phyloP scores from a whole-genome alignment of 2,329 filamentous ascomycete species.

The Cytospora mali region DNA sequence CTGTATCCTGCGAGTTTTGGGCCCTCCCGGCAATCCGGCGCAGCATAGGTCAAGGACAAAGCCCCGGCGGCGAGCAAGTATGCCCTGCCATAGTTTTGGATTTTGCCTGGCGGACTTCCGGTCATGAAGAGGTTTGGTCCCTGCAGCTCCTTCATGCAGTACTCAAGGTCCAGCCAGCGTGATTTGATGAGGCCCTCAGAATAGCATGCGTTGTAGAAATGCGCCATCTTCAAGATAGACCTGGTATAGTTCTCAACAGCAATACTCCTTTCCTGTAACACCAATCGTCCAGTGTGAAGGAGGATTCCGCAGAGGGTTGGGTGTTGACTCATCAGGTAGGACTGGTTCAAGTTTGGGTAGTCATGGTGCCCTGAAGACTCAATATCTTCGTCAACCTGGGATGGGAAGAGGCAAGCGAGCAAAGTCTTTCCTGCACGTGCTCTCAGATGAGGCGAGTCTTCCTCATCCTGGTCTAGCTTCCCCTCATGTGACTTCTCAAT shows the following conservation, averaged over 20 bases:
- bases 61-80: conserved; percentile 3
- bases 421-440: background rate
- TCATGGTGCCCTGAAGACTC: background rate
- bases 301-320: conserved; percentile 10
- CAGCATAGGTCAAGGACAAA: conserved; percentile 9
- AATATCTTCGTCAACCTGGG: conserved; percentile 11
- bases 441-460: background rate
- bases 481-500: background rate
- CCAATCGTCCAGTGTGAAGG: conserved; percentile 5
- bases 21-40: conserved; percentile 12
- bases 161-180: conserved; percentile 6
- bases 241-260: conserved; percentile 1
- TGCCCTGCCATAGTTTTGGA: background rate
- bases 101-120: background rate
- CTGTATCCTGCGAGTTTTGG: background rate
- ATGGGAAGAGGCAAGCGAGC: conserved; percentile 5
- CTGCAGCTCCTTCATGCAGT: conserved; percentile 4
- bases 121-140: conserved; percentile 11
- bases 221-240: conserved; percentile 17
- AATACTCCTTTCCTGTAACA: conserved; percentile 7
- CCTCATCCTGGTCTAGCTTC: background rate
- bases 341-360: conserved; percentile 8
- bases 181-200: background rate
- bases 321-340: conserved; percentile 9
- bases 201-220: conserved; percentile 7